These are phyloP conservation scores for Coemansia sp. DNA, from an alignment of 192 early-diverging fungal genomes.

Conservation along the genomic window DNA sequence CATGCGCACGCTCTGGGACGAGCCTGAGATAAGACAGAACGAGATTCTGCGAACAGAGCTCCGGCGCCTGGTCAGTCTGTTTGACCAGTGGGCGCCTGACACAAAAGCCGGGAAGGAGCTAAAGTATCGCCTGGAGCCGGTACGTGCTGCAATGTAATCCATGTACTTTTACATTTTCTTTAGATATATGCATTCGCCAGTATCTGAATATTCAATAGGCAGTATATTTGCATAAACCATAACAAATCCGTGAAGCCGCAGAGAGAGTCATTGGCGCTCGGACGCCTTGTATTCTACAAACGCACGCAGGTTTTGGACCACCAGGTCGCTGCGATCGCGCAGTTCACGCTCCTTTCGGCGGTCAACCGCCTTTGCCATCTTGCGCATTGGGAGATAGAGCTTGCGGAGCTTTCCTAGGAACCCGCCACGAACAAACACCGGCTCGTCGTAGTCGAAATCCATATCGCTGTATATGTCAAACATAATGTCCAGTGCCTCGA, in stretches of 20 bases:
- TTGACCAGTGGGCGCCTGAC: slow-evolving; percentile 78
- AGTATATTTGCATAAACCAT: neutral
- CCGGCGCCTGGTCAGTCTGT: slow-evolving; percentile 63
- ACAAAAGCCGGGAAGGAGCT: slow-evolving; percentile 75
- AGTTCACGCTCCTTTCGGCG: slow-evolving; percentile 66
- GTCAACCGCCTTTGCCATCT: slow-evolving; percentile 66
- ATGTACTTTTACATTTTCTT: slow-evolving; percentile 2
- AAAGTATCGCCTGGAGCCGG: slow-evolving; percentile 88
- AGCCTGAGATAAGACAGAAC: slow-evolving; percentile 61
- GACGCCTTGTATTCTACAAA: slow-evolving; percentile 88
- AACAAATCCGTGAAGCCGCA: neutral
- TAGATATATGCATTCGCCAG: neutral
- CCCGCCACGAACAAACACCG: slow-evolving; percentile 75
- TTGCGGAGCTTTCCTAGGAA: slow-evolving; percentile 62
- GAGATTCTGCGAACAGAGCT: slow-evolving; percentile 64
- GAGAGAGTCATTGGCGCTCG: slow-evolving; percentile 55
- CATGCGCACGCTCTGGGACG: slow-evolving; percentile 80
- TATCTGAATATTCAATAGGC: neutral
- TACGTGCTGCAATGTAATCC: slow-evolving; percentile 59
- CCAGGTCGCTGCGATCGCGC: slow-evolving; percentile 80
- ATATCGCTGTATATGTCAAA: slow-evolving; percentile 88
- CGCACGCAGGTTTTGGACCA: slow-evolving; percentile 71
- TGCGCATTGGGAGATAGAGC: slow-evolving; percentile 53
- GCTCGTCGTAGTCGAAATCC: slow-evolving; percentile 77
- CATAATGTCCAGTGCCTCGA: slow-evolving; percentile 81